Evolutionary conservation across 2,329 filamentous ascomycete species (phyloP), one percentile per base, ranked within the genome.

Genomic region (Calcarisporium arbuscula): DNA sequence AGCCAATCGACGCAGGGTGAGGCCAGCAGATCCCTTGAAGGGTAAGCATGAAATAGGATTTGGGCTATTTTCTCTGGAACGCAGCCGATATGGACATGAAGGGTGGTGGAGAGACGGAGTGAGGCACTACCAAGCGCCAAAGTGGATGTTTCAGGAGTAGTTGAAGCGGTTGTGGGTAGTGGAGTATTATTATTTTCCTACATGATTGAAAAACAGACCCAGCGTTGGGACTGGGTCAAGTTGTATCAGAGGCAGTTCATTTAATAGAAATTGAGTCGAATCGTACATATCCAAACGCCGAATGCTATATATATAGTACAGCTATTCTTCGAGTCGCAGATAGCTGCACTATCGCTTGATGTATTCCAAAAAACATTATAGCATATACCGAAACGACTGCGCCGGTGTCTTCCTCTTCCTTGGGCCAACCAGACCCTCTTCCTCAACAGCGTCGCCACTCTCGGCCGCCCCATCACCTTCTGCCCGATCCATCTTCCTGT

Each of bases 311-410:
- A n/a, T n/a, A n/a, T n/a, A n/a, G n/a, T n/a, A n/a, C n/a, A n/a
- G n/a, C n/a, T n/a, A n/a, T n/a, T n/a, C n/a, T n/a, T n/a, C n/a
- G n/a, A n/a, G n/a, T n/a, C n/a, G n/a, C n/a, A n/a, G n/a, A n/a
- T n/a, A n/a, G n/a, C n/a, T n/a, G n/a, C n/a, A n/a, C n/a, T n/a
- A n/a, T n/a, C n/a, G n/a, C n/a, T n/a, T n/a, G n/a, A n/a, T n/a
- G n/a, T n/a, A n/a, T n/a, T n/a, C n/a, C n/a, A n/a, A n/a, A n/a
- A n/a, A n/a, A n/a, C 20, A 34, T 50, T 44, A 72, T 39, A 73
- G 40, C 57, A 73, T 72, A 41, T 68, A 71, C 43, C 65, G 54
- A 46, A 69, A 72, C 23, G 47, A 48, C 32, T 50, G 49, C 17
- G 40, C 47, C 8, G 39, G 32, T 5, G 36, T 41, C 14, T 30